Base-by-base conservation (phyloP, 352 stramenopile genomes). In the Pythium brassicae region DNA sequence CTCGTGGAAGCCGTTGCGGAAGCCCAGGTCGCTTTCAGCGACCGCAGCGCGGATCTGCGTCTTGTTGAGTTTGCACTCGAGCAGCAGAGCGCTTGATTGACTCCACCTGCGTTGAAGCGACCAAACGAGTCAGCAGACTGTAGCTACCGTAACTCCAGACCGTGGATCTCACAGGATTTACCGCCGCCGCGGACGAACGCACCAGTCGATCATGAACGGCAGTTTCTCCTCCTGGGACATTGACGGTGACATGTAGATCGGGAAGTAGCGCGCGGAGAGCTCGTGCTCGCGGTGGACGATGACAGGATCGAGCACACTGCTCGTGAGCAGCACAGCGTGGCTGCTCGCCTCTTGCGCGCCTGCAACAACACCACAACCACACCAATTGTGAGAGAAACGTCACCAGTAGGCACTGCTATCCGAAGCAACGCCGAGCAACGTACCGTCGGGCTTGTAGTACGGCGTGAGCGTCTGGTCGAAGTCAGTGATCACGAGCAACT, bases 381-480 rank as follows among this genome's bases (percentile, higher is more conserved):
- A 9, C 32, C 32, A 8, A 37, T 9, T 11, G 32, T 8, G 6
- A 37, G 6, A 37, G 32, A 37, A 37, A 8, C 14, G 14, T 37
- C 32, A 37, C 8, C 32, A 29, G n/a, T 34, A 17, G 6, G 10
- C 20, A 26, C 19, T 27, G 20, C 1, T 11, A 20, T 27, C 27
- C 4, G 20, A 27, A 11, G 6, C 17, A 42, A 2, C 23, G 19
- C 11, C 26, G 10, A 42, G 22, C 17, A 7, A 66, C 52, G 9
- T 43, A 78, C 72, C 66, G n/a, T 63, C 70, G 23, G 68, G 62
- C 34, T 80, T 86, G 64, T 74, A 87, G 23, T 78, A 78, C 10
- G 79, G 76, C 35, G 83, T 91, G 50, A 93, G 68, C 39, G 83
- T 93, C 23, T 89, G 84, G 63, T 93, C 83, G 63, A 93, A 93